phyloP scores from a whole-genome alignment of 2,329 filamentous ascomycete species.

The Diaporthe aspalathi region DNA sequence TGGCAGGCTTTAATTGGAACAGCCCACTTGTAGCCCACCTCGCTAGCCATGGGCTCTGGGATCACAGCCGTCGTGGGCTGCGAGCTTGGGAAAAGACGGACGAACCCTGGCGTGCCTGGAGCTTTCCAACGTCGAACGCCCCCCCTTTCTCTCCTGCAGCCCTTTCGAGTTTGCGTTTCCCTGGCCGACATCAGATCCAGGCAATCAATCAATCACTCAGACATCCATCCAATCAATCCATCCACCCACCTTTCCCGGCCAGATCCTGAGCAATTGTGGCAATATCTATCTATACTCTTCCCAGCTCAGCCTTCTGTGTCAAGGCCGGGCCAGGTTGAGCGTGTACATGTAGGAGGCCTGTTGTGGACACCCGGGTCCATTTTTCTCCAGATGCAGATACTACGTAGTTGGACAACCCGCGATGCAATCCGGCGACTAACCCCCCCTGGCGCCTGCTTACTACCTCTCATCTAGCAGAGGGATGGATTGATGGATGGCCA shows the following conservation, averaged over 20 bases:
- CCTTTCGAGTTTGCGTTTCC: slow-evolving; percentile 6
- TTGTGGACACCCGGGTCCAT: background rate
- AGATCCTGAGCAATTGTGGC: background rate
- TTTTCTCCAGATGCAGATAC: too few relatives aligned
- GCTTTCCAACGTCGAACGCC: background rate
- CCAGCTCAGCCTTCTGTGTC: background rate
- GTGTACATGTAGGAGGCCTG: slow-evolving; percentile 10
- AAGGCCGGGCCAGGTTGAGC: background rate
- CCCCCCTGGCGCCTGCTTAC: background rate
- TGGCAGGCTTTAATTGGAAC: slow-evolving; percentile 39
- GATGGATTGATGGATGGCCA: background rate
- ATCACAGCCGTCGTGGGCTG: slow-evolving; percentile 17
- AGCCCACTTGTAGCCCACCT: slow-evolving; percentile 21
- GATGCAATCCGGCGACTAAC: background rate
- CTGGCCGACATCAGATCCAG: background rate
- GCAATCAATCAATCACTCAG: background rate
- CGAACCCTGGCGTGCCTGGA: slow-evolving; percentile 21
- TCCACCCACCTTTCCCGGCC: too few relatives aligned
- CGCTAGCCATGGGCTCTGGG: slow-evolving; percentile 22
- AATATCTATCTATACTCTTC: background rate
- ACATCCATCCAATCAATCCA: background rate
- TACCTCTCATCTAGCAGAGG: slow-evolving; percentile 3
- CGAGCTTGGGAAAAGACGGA: slow-evolving; percentile 27
- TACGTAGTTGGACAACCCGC: background rate
- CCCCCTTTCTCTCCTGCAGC: slow-evolving; percentile 24